These are phyloP conservation scores for Wickerhamiella shivajii DNA, from an alignment of 805 yeast genomes.

Conservation along the genomic window DNA sequence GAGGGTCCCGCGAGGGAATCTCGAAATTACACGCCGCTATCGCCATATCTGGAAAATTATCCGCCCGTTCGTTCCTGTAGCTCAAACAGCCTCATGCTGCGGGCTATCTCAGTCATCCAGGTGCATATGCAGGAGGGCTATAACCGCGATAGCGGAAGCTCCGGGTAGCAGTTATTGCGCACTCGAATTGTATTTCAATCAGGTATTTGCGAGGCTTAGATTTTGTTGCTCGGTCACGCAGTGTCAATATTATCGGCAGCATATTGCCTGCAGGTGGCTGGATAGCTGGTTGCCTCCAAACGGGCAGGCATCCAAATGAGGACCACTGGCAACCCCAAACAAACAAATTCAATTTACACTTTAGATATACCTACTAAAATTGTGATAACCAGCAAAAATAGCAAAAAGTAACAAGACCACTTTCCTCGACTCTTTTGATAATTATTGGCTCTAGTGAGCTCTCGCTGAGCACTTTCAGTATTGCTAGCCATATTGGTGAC, in stretches of 20 bases:
- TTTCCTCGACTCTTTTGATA: conserved; percentile 55
- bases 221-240: not conserved
- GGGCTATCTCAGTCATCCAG: too few species aligned
- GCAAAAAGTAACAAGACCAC: conserved; percentile 57
- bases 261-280: not conserved
- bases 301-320: not conserved
- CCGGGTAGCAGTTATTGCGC: too few species aligned
- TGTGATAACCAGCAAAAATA: conserved; percentile 44
- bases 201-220: not conserved
- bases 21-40: not conserved
- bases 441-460: conserved; percentile 57
- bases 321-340: not conserved
- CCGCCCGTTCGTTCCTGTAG: too few species aligned
- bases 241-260: not conserved
- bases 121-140: too few species aligned
- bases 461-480: conserved; percentile 55
- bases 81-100: too few species aligned
- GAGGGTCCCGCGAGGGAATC: not conserved
- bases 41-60: not conserved
- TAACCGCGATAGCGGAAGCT: too few species aligned
- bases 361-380: conserved; percentile 30
- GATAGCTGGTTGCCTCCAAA: not conserved
- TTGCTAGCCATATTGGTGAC: conserved; percentile 47
- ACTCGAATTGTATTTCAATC: not conserved
- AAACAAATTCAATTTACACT: not conserved